Evolutionary conservation across 2,329 filamentous ascomycete genomes (phyloP).

Genomic region (Didymella glomerata): DNA sequence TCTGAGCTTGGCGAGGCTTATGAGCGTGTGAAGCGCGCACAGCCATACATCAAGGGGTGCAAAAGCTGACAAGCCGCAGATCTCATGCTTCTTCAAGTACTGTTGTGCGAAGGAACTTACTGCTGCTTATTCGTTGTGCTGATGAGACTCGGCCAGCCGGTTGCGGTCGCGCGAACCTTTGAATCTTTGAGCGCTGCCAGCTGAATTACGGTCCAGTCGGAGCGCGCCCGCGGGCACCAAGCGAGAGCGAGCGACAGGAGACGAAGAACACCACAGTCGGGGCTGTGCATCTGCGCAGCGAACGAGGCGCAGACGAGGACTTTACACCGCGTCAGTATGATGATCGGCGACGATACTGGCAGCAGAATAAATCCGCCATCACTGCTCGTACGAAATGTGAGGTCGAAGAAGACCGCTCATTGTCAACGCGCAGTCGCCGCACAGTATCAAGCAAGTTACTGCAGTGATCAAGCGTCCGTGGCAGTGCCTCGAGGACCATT

Average conservation of each 20-base stretch:
- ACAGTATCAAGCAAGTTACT: background rate
- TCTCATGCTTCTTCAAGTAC: background rate
- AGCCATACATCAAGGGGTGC: slow-evolving; percentile 4
- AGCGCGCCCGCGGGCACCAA: background rate
- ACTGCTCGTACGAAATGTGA: background rate
- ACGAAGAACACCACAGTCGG: background rate
- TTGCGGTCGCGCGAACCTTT: background rate
- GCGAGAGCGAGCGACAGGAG: background rate
- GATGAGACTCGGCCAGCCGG: background rate
- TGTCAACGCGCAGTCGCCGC: background rate
- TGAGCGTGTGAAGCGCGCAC: slow-evolving; percentile 7
- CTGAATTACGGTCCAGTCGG: background rate
- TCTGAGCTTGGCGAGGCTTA: slow-evolving; percentile 17
- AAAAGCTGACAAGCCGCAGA: slow-evolving; percentile 3
- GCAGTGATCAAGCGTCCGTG: no score
- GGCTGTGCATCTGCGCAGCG: slow-evolving; percentile 1
- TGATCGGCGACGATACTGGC: no score
- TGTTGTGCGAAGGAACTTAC: background rate
- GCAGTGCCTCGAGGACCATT: background rate
- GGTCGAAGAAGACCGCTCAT: background rate
- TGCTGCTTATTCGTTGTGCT: background rate
- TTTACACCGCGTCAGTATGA: background rate
- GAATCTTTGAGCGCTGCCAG: background rate
- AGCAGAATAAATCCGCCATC: background rate
- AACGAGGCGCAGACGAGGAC: background rate